Conservation (phyloP, 2,329 filamentous ascomycete genomes). For the Aspergillus pseudoterreus region DNA sequence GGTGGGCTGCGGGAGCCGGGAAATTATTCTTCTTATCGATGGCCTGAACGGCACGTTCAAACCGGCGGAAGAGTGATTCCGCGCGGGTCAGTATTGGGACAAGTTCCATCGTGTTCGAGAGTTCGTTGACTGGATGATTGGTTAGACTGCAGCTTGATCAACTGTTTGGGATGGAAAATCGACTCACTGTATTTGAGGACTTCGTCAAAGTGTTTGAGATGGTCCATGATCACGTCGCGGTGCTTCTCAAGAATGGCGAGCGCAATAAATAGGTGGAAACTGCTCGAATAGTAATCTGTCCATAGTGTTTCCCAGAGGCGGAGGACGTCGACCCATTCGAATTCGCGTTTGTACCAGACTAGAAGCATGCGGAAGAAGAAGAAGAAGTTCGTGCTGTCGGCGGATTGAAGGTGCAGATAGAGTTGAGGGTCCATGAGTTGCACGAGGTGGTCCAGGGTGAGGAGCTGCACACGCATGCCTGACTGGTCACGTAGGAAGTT, state of each 20-base stretch:
- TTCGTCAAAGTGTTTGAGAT: conserved; percentile 92
- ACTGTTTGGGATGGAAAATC: background rate
- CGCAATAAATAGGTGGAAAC: conserved; percentile 92
- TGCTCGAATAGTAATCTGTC: conserved; percentile 86
- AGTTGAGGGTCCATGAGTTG: conserved; percentile 95
- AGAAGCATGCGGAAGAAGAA: conserved; percentile 99
- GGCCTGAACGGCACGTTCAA: conserved; percentile 82
- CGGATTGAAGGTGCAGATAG: conserved; percentile 81
- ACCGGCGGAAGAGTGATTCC: conserved; percentile 82
- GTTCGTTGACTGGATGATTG: conserved; percentile 73
- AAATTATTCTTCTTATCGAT: conserved; percentile 91
- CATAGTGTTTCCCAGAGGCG: conserved; percentile 89
- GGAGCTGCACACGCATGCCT: conserved; percentile 88
- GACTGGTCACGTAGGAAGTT: conserved; percentile 96
- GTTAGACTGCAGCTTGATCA: background rate
- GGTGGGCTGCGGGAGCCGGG: conserved; percentile 51
- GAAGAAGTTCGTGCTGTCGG: conserved; percentile 98
- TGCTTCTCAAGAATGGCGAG: conserved; percentile 94
- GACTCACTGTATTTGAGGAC: conserved; percentile 87
- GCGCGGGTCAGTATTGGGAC: conserved; percentile 81
- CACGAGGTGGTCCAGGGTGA: conserved; percentile 88
- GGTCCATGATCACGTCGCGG: conserved; percentile 91
- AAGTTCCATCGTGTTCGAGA: conserved; percentile 89
- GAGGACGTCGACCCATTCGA: conserved; percentile 81
- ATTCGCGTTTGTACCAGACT: conserved; percentile 98